These are phyloP conservation scores for Lyophyllum decastes DNA, from an alignment of 768 basidiomycete genomes.

Conservation along the genomic window DNA sequence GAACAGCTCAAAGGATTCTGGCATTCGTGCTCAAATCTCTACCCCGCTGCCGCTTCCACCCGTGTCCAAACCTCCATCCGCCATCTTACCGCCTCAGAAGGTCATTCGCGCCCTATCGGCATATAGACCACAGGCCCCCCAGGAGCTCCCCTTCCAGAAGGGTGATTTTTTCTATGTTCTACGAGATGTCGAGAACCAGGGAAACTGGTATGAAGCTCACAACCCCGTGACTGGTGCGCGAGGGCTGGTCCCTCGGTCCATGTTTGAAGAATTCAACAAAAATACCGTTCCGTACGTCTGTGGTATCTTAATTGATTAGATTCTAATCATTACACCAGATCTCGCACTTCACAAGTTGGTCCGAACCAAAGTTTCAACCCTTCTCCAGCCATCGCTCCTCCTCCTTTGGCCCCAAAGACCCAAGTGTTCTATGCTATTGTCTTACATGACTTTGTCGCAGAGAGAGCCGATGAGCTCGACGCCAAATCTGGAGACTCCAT, in stretches of 20 bases:
- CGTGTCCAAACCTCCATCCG: slow-evolving; percentile 68
- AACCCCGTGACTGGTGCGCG: slow-evolving; percentile 91
- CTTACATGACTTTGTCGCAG: slow-evolving; percentile 93
- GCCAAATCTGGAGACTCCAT: slow-evolving; percentile 93
- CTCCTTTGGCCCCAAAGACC: slow-evolving; percentile 38
- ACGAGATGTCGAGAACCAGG: slow-evolving; percentile 60
- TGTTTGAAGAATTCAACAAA: slow-evolving; percentile 93
- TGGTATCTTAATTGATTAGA: not conserved
- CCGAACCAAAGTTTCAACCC: slow-evolving; percentile 18
- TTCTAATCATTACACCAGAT: slow-evolving; percentile 25
- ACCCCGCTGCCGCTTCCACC: slow-evolving; percentile 67
- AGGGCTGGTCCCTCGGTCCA: slow-evolving; percentile 82
- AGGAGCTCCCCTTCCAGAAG: slow-evolving; percentile 86
- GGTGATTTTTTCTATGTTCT: slow-evolving; percentile 99
- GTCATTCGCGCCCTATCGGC: slow-evolving; percentile 84
- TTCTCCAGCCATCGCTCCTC: slow-evolving; percentile 25
- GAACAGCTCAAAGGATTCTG: slow-evolving; percentile 58
- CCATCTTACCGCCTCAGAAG: slow-evolving; percentile 86
- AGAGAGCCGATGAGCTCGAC: slow-evolving; percentile 94
- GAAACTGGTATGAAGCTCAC: slow-evolving; percentile 88
- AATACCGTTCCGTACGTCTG: slow-evolving; percentile 58
- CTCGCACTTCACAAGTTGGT: slow-evolving; percentile 44
- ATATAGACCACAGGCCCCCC: slow-evolving; percentile 71
- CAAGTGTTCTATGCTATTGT: slow-evolving; percentile 93
- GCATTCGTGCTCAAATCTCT: slow-evolving; percentile 62